Percentiles rank a stretch among this genome's conserved stretches.
Evolutionary conservation across 2,329 filamentous ascomycete species (phyloP).

Genomic region (Apiospora pterosperma): DNA sequence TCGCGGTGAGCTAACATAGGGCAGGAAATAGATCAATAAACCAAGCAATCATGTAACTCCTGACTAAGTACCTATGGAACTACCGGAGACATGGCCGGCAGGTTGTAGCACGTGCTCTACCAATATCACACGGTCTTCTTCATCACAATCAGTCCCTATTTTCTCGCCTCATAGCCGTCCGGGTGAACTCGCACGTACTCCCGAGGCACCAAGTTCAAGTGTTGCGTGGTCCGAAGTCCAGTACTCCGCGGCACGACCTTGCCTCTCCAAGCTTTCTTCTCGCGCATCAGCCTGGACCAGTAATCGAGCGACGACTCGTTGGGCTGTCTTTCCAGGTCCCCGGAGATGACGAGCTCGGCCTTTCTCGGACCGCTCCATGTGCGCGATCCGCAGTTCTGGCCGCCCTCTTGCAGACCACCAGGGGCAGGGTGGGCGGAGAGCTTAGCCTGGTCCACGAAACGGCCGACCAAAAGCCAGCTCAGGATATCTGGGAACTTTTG

Average conservation of each 20-base stretch:
- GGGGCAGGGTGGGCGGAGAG: background rate
- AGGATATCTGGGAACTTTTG: slow-evolving; percentile 5
- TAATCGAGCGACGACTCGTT: slow-evolving; percentile 8
- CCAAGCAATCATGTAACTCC: no score
- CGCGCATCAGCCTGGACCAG: background rate
- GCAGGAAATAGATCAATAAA: no score
- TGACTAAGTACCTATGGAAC: no score
- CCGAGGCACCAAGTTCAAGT: slow-evolving; percentile 5
- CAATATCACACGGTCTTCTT: background rate
- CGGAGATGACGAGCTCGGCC: slow-evolving; percentile 9
- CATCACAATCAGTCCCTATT: background rate
- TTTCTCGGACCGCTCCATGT: slow-evolving; percentile 9
- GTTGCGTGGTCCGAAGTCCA: slow-evolving; percentile 6
- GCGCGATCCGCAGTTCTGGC: no score
- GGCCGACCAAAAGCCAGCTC: slow-evolving; percentile 9
- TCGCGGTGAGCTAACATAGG: no score
- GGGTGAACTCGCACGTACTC: slow-evolving; percentile 8
- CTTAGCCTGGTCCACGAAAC: slow-evolving; percentile 10
- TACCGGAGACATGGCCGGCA: no score
- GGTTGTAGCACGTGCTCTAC: no score
- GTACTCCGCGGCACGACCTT: slow-evolving; percentile 3
- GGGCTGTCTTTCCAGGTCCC: slow-evolving; percentile 3
- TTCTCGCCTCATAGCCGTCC: background rate
- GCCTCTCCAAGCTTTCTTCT: slow-evolving; percentile 5
- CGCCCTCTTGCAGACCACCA: background rate